Percentiles rank a stretch among this genome's conserved stretches.
Evolutionary conservation across 1,284 basidiomycete species (phyloP).

Genomic region (Gymnopus androsaceus): DNA sequence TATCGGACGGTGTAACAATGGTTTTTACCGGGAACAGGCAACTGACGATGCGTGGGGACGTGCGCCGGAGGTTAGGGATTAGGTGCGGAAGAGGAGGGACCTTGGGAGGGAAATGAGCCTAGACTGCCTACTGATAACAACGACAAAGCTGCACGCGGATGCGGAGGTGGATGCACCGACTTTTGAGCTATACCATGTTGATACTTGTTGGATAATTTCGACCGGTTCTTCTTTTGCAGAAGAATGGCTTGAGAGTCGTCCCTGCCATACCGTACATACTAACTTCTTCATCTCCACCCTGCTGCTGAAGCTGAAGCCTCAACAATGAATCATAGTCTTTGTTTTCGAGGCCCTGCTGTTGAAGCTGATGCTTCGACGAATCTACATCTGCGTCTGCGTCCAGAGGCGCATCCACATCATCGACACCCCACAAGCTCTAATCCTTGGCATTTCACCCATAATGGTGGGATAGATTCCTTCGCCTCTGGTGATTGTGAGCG

Average conservation of each 20-base stretch:
- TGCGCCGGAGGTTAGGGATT: slow-evolving; percentile 77
- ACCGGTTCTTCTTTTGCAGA: slow-evolving; percentile 20
- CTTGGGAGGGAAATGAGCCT: too few species aligned
- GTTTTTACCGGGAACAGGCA: slow-evolving; percentile 79
- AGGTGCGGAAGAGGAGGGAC: too few species aligned
- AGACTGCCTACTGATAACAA: slow-evolving; percentile 36
- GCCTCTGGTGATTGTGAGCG: slow-evolving; percentile 61
- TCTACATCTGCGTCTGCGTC: too few species aligned
- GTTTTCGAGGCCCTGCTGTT: too few species aligned
- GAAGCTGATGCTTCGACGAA: too few species aligned
- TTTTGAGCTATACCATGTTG: too few species aligned
- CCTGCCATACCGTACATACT: slow-evolving; percentile 21
- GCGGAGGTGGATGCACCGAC: background rate
- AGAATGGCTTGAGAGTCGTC: slow-evolving; percentile 28
- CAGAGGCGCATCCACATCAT: slow-evolving; percentile 60
- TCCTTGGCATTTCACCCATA: slow-evolving; percentile 96
- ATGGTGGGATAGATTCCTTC: slow-evolving; percentile 86
- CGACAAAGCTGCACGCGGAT: slow-evolving; percentile 26
- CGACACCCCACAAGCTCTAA: slow-evolving; percentile 83
- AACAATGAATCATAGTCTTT: slow-evolving; percentile 30
- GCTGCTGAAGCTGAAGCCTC: background rate
- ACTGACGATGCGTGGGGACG: slow-evolving; percentile 78
- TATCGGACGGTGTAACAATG: slow-evolving; percentile 65
- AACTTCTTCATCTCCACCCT: slow-evolving; percentile 8
- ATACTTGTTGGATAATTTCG: slow-evolving; percentile 14